Percentiles rank a stretch among this genome's conserved stretches.
These are phyloP conservation scores for Debaryomycetaceae sp. DNA, from an alignment of 1,139 yeast genomes.

Conservation along the genomic window DNA sequence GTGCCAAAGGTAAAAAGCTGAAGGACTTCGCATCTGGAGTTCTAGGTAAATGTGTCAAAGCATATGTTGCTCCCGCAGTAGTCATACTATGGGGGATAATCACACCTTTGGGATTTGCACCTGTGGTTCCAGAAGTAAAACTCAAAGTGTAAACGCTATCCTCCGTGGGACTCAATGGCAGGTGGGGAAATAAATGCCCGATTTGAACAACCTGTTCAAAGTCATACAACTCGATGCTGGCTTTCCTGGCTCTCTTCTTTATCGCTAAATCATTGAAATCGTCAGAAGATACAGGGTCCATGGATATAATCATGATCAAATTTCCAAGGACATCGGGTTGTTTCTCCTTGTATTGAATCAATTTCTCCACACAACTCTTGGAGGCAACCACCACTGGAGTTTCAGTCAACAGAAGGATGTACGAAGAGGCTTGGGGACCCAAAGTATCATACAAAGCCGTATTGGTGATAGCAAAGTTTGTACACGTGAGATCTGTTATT, in stretches of 20 bases:
- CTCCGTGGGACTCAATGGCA: slow-evolving; percentile 46
- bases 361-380: slow-evolving; percentile 21
- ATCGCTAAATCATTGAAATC: slow-evolving; percentile 5
- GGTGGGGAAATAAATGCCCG: slow-evolving; percentile 44
- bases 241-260: slow-evolving; percentile 9
- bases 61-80: slow-evolving; percentile 39
- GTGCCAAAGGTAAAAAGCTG: slow-evolving; percentile 34
- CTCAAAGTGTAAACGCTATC: slow-evolving; percentile 60
- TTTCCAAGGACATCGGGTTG: slow-evolving; percentile 16
- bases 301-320: slow-evolving; percentile 24
- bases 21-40: slow-evolving; percentile 12
- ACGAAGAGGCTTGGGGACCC: slow-evolving; percentile 25
- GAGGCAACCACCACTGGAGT: slow-evolving; percentile 31
- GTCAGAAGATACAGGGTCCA: slow-evolving; percentile 25
- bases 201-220: slow-evolving; percentile 46
- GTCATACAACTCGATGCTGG: slow-evolving; percentile 30
- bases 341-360: slow-evolving; percentile 19
- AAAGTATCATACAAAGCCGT: slow-evolving; percentile 36
- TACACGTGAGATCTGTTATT: slow-evolving; percentile 33
- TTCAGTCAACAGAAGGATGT: slow-evolving; percentile 25
- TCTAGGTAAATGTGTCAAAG: slow-evolving; percentile 13
- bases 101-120: slow-evolving; percentile 63
- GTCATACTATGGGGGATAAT: slow-evolving; percentile 50
- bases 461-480: slow-evolving; percentile 29
- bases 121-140: slow-evolving; percentile 75